Conservation (phyloP, 2,329 filamentous ascomycete genomes). For the Aspergillus aculeatus region DNA sequence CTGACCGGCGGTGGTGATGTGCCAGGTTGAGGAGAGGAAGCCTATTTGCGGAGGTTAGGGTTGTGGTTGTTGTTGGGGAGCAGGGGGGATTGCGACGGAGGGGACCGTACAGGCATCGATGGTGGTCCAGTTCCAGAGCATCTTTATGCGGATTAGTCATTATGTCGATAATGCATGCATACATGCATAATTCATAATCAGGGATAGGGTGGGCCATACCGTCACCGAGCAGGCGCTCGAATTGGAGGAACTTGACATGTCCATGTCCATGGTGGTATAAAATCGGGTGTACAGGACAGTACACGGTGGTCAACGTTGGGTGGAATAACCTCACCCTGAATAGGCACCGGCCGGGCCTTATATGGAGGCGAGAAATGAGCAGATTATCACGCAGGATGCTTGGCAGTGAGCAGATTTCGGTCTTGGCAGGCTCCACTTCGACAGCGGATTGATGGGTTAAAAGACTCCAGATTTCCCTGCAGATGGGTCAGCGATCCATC, state of each 20-base stretch:
- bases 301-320: neutral
- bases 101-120: slow-evolving; percentile 21
- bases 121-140: slow-evolving; percentile 28
- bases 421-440: slow-evolving; percentile 3
- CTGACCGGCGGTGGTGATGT: slow-evolving; percentile 13
- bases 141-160: slow-evolving; percentile 12
- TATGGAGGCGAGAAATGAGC: neutral
- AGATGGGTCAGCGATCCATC: neutral
- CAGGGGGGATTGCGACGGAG: neutral
- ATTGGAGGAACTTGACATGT: slow-evolving; percentile 15
- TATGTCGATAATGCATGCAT: neutral
- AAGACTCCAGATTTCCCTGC: neutral
- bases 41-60: neutral
- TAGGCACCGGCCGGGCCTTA: neutral
- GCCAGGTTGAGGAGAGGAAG: slow-evolving; percentile 15
- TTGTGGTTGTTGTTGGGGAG: neutral
- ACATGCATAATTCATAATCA: no score
- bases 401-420: slow-evolving; percentile 9
- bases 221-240: slow-evolving; percentile 22
- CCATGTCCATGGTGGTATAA: slow-evolving; percentile 21
- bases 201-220: slow-evolving; percentile 6
- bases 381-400: neutral
- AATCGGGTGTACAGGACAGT: neutral
- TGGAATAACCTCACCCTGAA: neutral
- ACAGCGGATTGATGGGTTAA: no score